These are phyloP conservation scores for Daldinia eschscholtzii DNA, from an alignment of 2,329 filamentous ascomycete genomes.

Conservation along the genomic window DNA sequence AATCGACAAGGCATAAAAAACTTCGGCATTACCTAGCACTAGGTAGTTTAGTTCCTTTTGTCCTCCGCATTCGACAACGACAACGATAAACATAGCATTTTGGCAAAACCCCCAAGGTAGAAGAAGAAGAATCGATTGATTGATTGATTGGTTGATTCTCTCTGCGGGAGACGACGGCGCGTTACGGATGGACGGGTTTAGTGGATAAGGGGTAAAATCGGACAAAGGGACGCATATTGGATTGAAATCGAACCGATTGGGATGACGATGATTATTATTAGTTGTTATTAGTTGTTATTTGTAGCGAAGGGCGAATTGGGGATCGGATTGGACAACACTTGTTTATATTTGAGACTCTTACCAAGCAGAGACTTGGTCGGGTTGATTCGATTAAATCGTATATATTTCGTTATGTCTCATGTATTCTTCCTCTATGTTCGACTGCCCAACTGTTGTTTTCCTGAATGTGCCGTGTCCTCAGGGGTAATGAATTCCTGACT, in stretches of 20 bases:
- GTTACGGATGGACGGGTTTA: not conserved
- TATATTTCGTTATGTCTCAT: conserved; percentile 9
- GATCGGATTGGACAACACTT: not conserved
- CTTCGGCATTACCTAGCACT: not conserved
- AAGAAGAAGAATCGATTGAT: not conserved
- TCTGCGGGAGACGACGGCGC: not conserved
- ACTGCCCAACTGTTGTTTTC: not conserved
- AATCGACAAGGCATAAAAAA: not conserved
- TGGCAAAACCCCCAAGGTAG: not conserved
- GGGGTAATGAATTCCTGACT: not conserved
- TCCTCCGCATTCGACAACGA: not conserved
- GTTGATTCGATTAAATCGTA: conserved; percentile 9
- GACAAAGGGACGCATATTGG: conserved; percentile 1
- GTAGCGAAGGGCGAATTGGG: conserved; percentile 10
- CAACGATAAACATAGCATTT: not conserved
- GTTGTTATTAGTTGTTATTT: too few species aligned
- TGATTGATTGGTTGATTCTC: not conserved
- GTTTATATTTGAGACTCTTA: not conserved
- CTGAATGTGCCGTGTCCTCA: not conserved
- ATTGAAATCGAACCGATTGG: not conserved
- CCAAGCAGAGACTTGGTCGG: not conserved
- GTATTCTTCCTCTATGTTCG: not conserved
- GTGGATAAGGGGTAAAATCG: conserved; percentile 2
- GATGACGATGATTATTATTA: not conserved
- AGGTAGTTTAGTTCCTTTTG: not conserved